phyloP scores from a whole-genome alignment of 1,284 basidiomycete species.

The Rhodotorula mucilaginosa region DNA sequence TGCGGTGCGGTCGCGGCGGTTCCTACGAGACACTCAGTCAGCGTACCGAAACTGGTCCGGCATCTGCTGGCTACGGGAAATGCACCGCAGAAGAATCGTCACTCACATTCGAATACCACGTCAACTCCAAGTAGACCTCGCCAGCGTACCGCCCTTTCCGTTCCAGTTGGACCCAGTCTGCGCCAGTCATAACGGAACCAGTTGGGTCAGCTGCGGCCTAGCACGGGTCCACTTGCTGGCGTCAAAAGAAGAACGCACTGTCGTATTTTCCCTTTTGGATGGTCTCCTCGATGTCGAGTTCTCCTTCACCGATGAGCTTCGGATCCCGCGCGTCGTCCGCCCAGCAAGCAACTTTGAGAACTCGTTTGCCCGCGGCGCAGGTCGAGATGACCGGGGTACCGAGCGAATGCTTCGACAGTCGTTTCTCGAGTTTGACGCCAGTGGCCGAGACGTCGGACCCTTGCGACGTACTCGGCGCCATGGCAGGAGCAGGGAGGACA shows the following conservation, averaged over 20 bases:
- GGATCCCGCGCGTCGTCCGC: constrained; percentile 95
- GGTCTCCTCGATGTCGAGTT: constrained; percentile 83
- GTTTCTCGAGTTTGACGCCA: constrained; percentile 28
- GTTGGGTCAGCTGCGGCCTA: not conserved
- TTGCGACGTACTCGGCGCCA: not conserved
- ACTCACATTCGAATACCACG: constrained; percentile 91
- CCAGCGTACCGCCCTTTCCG: constrained; percentile 90
- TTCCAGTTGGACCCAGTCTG: constrained; percentile 90
- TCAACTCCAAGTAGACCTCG: constrained; percentile 89
- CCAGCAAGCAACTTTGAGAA: constrained; percentile 77
- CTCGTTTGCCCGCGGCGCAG: constrained; percentile 43
- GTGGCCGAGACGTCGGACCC: not conserved
- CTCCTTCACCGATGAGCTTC: constrained; percentile 87
- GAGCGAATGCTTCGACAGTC: constrained; percentile 53
- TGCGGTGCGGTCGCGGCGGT: not conserved
- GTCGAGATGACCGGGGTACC: constrained; percentile 49
- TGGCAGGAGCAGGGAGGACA: constrained; percentile 46
- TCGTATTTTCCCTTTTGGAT: constrained; percentile 94
- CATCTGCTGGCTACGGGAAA: too few species aligned
- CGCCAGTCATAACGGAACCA: too few species aligned
- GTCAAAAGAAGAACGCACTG: constrained; percentile 59
- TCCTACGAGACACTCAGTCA: constrained; percentile 8
- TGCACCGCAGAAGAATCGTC: not conserved
- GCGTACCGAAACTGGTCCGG: too few species aligned
- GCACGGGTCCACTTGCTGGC: not conserved